Conservation (phyloP, 306 rosid genomes). For the Vigna unguiculata region DNA sequence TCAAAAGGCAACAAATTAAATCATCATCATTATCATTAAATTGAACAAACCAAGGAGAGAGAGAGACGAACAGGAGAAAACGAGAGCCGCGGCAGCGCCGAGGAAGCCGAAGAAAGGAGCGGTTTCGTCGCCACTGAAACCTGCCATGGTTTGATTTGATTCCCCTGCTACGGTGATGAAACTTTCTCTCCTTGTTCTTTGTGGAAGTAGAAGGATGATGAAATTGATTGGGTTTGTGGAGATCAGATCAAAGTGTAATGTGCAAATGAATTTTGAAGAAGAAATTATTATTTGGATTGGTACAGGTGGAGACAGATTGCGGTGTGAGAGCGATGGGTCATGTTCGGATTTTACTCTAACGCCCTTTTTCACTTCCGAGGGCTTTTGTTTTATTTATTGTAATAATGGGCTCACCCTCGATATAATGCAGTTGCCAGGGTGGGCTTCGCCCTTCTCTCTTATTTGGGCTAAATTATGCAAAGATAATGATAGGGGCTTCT, state of each 20-base stretch:
- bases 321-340: not conserved
- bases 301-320: not conserved
- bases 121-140: conserved; percentile 83
- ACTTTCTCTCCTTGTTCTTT: not conserved
- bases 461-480: too few relatives aligned
- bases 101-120: conserved; percentile 91
- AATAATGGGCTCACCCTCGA: not conserved
- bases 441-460: too few relatives aligned
- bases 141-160: conserved; percentile 37
- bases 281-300: not conserved
- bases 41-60: not conserved
- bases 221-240: not conserved
- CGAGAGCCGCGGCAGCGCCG: conserved; percentile 80
- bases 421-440: too few relatives aligned
- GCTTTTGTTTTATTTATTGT: too few relatives aligned
- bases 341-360: not conserved
- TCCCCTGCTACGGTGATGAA: not conserved
- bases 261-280: not conserved
- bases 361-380: not conserved
- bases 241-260: conserved; percentile 6
- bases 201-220: not conserved
- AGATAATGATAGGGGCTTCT: too few relatives aligned
- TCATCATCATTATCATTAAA: not conserved
- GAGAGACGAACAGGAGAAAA: conserved; percentile 63
- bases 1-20: not conserved